These are phyloP conservation scores for Paramecium octaurelia DNA, from an alignment of 73 alveolate species.

Conservation along the genomic window DNA sequence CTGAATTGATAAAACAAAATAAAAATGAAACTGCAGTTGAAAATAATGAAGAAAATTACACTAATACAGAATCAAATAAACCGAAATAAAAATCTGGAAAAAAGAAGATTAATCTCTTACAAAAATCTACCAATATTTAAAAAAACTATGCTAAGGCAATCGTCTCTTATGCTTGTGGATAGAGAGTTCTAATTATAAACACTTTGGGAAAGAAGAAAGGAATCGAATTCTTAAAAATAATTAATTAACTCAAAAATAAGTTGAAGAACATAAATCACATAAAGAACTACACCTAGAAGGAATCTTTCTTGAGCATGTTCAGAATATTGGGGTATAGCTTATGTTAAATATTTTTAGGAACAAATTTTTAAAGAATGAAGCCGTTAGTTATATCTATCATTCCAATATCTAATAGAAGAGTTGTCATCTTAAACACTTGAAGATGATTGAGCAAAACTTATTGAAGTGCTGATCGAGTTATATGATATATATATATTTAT, in stretches of 20 bases:
- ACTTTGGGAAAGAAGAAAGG: neutral
- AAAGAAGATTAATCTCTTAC: constrained; percentile 5
- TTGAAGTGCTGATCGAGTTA: constrained; percentile 30
- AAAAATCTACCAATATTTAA: neutral
- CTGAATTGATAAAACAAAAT: neutral
- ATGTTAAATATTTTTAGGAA: neutral
- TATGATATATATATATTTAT: neutral
- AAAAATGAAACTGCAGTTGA: neutral
- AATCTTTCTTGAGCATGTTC: neutral
- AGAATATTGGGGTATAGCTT: constrained; percentile 4
- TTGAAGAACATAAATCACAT: neutral
- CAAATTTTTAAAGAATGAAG: neutral
- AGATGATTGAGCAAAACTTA: neutral
- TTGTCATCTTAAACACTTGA: neutral
- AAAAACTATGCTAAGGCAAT: constrained; percentile 29
- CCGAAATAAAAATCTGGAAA: constrained; percentile 14
- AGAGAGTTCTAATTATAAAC: neutral
- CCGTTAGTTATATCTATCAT: constrained; percentile 15
- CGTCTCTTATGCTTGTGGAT: neutral
- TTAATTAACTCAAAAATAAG: neutral
- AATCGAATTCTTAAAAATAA: neutral
- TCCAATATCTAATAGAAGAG: constrained; percentile 11
- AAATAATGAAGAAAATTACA: neutral
- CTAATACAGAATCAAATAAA: neutral
- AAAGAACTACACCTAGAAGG: neutral